phyloP scores from a whole-genome alignment of 495 filamentous ascomycete species.

The Staphylotrichum longicolle region DNA sequence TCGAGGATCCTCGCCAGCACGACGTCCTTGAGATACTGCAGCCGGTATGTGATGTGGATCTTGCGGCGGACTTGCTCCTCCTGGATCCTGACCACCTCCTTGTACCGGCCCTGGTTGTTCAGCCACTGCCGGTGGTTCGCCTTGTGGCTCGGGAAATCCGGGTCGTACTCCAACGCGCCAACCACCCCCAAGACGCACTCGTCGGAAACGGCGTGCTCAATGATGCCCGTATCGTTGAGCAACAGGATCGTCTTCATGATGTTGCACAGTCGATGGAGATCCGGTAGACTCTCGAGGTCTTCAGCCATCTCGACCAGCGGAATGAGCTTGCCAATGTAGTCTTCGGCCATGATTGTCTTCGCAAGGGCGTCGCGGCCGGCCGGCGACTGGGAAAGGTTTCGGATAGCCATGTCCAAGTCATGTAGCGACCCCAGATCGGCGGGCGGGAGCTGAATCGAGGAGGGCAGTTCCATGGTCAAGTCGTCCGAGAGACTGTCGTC shows the following conservation, averaged over 20 bases:
- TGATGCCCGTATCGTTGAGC: conserved; percentile 89
- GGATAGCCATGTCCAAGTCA: conserved; percentile 80
- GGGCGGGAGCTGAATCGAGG: conserved; percentile 69
- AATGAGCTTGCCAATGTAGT: conserved; percentile 85
- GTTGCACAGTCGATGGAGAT: conserved; percentile 89
- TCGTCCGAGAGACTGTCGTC: conserved; percentile 94
- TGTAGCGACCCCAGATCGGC: conserved; percentile 75
- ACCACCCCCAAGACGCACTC: conserved; percentile 87
- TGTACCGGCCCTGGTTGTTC: conserved; percentile 81
- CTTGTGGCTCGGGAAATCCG: conserved; percentile 97
- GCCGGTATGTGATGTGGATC: conserved; percentile 91
- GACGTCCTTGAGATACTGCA: conserved; percentile 98
- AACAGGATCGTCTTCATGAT: conserved; percentile 97
- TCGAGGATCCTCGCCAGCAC: conserved; percentile 94
- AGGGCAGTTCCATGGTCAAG: conserved; percentile 59
- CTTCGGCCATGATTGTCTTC: conserved; percentile 78
- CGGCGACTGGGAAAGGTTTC: conserved; percentile 67
- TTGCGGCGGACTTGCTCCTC: conserved; percentile 77
- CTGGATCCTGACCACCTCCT: conserved; percentile 92
- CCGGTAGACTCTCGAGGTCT: conserved; percentile 79
- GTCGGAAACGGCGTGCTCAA: conserved; percentile 90
- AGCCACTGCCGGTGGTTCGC: conserved; percentile 96
- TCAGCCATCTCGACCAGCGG: conserved; percentile 83
- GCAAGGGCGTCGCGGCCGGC: conserved; percentile 82
- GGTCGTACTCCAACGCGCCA: conserved; percentile 95